Evolutionary conservation across 768 basidiomycete species (phyloP), one percentile per base, ranked within the genome.

Genomic region (Tremella yokohamensis): DNA sequence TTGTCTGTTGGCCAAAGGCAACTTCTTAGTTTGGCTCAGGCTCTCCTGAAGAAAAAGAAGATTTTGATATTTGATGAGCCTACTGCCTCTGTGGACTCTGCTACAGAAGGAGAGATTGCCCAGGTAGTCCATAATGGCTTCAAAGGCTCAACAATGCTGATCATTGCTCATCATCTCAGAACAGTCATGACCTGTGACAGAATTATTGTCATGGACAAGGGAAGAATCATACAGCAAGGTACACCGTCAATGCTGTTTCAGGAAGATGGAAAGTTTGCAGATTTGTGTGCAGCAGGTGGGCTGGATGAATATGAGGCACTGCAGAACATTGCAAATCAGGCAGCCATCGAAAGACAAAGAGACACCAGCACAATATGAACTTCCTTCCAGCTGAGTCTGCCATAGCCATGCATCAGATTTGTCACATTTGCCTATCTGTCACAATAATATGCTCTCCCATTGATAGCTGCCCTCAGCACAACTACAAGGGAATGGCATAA

Each of bases 191-290:
- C 67, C 2, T 70, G 66, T 52, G 58, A 56, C 60, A 70, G 69
- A 62, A 63, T 75, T 45, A 54, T 75, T 7, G 71, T 75, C 18
- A 68, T 75, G 67, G 73, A 75, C 47, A 63, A 65, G 48, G 70
- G 70, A 16, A 37, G 42, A 13, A 25, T 72, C 13, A 53, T 69
- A 7, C 70, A 72, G 55, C 67, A 69, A 62, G 70, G 68, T 16
- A 15, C 57, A 9, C 70, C 70, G 1, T 13, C 40, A 9, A 59
- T 67, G 38, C 54, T 72, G 11, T 66, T 72, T 47, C 19, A 52
- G 16, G 16, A 58, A n/a, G 62, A 61, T 22, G 62, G 67, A 18
- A 69, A 65, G 50, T 72, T 72, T 52, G 57, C 60, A 38, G 47
- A 52, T 12, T 49, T 72, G 38, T 72, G 70, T 47, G 48, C 34